phyloP scores from a whole-genome alignment of 2,329 filamentous ascomycete species.

The Fusarium avenaceum region DNA sequence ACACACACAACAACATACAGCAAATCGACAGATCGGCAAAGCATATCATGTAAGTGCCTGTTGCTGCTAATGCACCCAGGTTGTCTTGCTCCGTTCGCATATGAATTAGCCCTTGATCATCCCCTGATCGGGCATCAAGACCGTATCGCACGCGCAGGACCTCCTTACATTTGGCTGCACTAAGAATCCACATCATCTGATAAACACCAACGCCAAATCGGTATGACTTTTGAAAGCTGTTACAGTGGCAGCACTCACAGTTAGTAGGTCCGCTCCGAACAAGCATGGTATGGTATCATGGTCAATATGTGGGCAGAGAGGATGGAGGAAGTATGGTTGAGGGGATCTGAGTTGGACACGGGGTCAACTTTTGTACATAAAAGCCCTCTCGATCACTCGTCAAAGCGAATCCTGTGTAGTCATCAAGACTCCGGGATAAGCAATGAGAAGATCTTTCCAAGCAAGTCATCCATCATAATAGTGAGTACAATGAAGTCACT shows the following conservation, averaged over 20 bases:
- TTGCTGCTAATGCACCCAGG: conserved; percentile 21
- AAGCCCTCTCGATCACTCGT: conserved; percentile 10
- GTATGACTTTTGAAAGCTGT: conserved; percentile 51
- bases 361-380: conserved; percentile 11
- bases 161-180: conserved; percentile 60
- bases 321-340: not conserved
- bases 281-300: conserved; percentile 49
- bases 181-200: conserved; percentile 53
- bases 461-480: not conserved
- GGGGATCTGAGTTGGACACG: not conserved
- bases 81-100: not conserved
- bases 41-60: conserved; percentile 23
- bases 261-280: conserved; percentile 51
- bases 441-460: conserved; percentile 38
- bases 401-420: conserved; percentile 29
- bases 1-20: conserved; percentile 63
- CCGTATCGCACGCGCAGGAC: conserved; percentile 58
- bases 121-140: conserved; percentile 55
- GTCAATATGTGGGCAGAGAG: conserved; percentile 4
- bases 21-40: conserved; percentile 59
- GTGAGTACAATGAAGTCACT: not conserved
- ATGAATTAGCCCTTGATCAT: conserved; percentile 15
- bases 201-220: conserved; percentile 18
- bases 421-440: conserved; percentile 27
- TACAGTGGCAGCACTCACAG: conserved; percentile 51